Evolutionary conservation across 768 basidiomycete genomes (phyloP).

Genomic region (Kwoniella europaea): DNA sequence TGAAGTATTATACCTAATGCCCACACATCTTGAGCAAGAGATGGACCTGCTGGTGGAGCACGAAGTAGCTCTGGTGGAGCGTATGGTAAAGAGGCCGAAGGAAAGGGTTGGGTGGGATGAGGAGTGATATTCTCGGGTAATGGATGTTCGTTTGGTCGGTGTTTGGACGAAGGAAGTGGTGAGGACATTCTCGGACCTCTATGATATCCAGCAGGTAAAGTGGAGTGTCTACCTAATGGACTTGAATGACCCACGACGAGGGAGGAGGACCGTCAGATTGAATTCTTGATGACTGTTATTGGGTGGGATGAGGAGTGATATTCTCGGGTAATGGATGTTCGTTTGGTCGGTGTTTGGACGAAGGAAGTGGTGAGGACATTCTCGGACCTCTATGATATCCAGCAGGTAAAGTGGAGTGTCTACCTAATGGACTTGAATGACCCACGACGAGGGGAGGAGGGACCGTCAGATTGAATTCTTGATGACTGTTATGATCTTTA

Average conservation of each 20-base stretch:
- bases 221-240: slow-evolving; percentile 15
- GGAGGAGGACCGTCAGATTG: slow-evolving; percentile 28
- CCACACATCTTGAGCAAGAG: slow-evolving; percentile 91
- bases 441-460: slow-evolving; percentile 24
- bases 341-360: slow-evolving; percentile 11
- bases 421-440: slow-evolving; percentile 7
- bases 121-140: slow-evolving; percentile 16
- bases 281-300: slow-evolving; percentile 5
- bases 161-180: slow-evolving; percentile 19
- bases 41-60: slow-evolving; percentile 59
- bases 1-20: slow-evolving; percentile 89
- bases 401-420: slow-evolving; percentile 26
- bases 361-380: slow-evolving; percentile 30
- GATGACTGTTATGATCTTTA: slow-evolving; percentile 43
- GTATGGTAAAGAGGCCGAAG: slow-evolving; percentile 87
- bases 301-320: slow-evolving; percentile 49
- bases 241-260: slow-evolving; percentile 1
- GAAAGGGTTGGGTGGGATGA: slow-evolving; percentile 62
- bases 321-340: slow-evolving; percentile 10
- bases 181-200: slow-evolving; percentile 28
- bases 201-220: slow-evolving; percentile 27
- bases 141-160: slow-evolving; percentile 12
- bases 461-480: slow-evolving; percentile 10
- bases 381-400: slow-evolving; percentile 23
- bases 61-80: slow-evolving; percentile 84